Evolutionary conservation across 2,329 filamentous ascomycete species (phyloP), one percentile per base, ranked within the genome.

Genomic region (Periconia macrospinosa): DNA sequence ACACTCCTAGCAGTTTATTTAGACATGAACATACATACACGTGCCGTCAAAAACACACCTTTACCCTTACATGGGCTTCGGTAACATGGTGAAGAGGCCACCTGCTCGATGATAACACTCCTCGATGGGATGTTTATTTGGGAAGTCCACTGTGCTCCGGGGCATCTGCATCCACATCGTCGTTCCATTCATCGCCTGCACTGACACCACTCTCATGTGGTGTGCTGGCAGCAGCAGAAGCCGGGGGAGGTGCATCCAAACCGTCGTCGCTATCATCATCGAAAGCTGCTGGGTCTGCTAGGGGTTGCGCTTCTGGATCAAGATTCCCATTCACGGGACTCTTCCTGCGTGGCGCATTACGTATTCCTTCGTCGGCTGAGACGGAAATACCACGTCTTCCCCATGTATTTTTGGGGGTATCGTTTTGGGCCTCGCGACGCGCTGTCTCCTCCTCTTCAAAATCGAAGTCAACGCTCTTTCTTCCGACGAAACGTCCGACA

Each of bases 401-500:
- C 84, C 84, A 86, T 33, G 78, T 76, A 54, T 81, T 81, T 30
- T 69, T 65, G 3, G 63, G 62, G n/a, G 54, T 57, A 8, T 49
- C 53, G 13, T 53, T 48, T 20, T 58, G 56, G 10, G 57, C 46
- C n/a, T 55, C 55, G 78, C 20, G 84, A 69, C 19, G 78, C 42
- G 80, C 83, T 69, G 88, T 86, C 64, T 88, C 85, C 53, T 87
- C 85, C 17, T 84, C 79, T 48, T 77, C 81, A 2, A 81, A 79
- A n/a, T 78, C 75, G n/a, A 76, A 75, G 47, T 79, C 76, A 2
- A 77, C 70, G 49, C 71, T 75, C 59, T 75, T 75, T 71, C 76
- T 82, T 50, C 89, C 90, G 55, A 96, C 87, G 59, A 96, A 86
- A 47, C 87, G 85, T 60, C 85, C 85, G 10, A 97, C 84, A 27